Base-by-base conservation (phyloP, 2,329 filamentous ascomycete species). In the Harringtonia lauricola region DNA sequence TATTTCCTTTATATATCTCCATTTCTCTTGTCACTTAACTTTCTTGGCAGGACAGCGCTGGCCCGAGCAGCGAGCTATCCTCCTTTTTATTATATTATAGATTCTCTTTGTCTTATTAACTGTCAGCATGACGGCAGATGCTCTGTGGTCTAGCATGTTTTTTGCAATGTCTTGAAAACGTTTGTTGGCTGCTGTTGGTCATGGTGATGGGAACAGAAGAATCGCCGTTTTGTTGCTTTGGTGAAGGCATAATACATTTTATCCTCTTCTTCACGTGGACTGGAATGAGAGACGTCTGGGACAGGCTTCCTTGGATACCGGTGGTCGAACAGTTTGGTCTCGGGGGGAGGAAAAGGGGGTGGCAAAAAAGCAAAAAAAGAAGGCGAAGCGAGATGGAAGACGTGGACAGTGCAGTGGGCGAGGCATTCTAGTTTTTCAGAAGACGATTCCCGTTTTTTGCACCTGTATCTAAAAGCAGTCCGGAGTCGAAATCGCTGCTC, bases 101-200 rank as follows among this genome's bases (percentile, higher is more conserved):
- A 49, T 51, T 45, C 47, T 44, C 45, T 46, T 45, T 47, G 28
- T 36, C 46, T 14, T 36, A 42, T 44, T 30, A 18, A 39, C 38
- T n/a, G 15, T 36, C 41, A 38, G 15, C 33, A 19, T 41, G 21
- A 33, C n/a, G 28, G 13, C 26, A 14, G 31, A 33, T 37, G 14
- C 26, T 9, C 8, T 14, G 12, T 39, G 38, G 28, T 17, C 19
- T 21, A 9, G 19, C 12, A 14, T 15, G 12, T 31, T 26, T 13
- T 26, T 13, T n/a, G 30, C 8, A 31, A 7, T 14, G 8, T 14
- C 5, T 4, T 7, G 14, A 31, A 31, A 24, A 34, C 21, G 18
- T 18, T 22, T 17, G 13, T 34, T 44, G 22, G 24, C 18, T 31
- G 13, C n/a, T 30, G 13, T 40, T 15, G 12, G 24, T 8, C 28